Conservation (phyloP, 2,329 filamentous ascomycete species). For the Dothidotthia symphoricarpi region DNA sequence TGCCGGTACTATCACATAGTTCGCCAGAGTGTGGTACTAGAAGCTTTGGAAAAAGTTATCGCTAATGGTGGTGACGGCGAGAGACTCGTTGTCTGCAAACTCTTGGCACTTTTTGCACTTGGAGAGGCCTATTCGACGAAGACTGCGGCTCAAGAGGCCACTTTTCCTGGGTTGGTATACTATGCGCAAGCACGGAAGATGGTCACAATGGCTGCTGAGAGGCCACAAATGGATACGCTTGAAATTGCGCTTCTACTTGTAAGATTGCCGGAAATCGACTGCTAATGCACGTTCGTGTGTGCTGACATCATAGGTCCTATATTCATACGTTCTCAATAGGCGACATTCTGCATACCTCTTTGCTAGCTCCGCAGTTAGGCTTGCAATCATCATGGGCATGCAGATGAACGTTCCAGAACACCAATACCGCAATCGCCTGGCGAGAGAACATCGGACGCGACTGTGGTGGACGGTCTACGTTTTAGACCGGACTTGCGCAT, state of each 20-base stretch:
- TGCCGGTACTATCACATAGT: constrained; percentile 47
- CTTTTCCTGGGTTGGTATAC: constrained; percentile 48
- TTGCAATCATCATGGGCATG: constrained; percentile 48
- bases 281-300: neutral
- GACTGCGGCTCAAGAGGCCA: constrained; percentile 32
- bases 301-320: constrained; percentile 41
- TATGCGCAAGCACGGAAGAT: constrained; percentile 45
- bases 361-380: constrained; percentile 47
- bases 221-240: constrained; percentile 46
- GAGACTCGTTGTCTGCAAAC: constrained; percentile 41
- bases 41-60: constrained; percentile 42
- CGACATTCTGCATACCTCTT: constrained; percentile 47
- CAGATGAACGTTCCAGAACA: constrained; percentile 43
- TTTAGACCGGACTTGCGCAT: constrained; percentile 36
- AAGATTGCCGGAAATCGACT: constrained; percentile 10
- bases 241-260: constrained; percentile 49
- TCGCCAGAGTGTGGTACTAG: constrained; percentile 40
- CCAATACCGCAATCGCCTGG: constrained; percentile 41
- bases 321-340: constrained; percentile 48
- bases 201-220: constrained; percentile 44
- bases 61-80: constrained; percentile 37
- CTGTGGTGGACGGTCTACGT: constrained; percentile 40
- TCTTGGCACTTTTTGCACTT: constrained; percentile 49
- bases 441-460: constrained; percentile 34
- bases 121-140: constrained; percentile 49